phyloP scores from a whole-genome alignment of 1,139 yeast genomes.

The Williopsis jadinii region DNA sequence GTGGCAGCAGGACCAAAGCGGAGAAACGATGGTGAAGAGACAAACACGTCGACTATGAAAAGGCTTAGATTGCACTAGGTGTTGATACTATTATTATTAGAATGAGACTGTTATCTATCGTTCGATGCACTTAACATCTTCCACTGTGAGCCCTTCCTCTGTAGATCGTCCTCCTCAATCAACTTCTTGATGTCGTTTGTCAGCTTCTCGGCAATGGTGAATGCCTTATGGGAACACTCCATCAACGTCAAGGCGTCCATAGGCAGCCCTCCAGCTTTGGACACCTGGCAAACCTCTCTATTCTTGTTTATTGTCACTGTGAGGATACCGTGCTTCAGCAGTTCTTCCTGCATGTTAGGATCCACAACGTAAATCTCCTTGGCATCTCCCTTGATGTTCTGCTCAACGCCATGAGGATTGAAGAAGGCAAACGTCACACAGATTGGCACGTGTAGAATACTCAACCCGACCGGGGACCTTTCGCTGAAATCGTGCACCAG shows the following conservation, averaged over 20 bases:
- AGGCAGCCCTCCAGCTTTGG: constrained; percentile 87
- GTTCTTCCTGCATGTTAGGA: constrained; percentile 72
- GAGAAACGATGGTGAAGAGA: no score
- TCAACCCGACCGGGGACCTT: constrained; percentile 79
- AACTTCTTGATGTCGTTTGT: constrained; percentile 54
- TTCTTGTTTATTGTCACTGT: constrained; percentile 86
- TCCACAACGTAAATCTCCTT: constrained; percentile 68
- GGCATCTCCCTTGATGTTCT: constrained; percentile 59
- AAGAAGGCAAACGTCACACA: constrained; percentile 87
- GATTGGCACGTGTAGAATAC: constrained; percentile 82
- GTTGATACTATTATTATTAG: no score
- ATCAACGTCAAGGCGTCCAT: constrained; percentile 67
- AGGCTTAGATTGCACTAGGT: no score
- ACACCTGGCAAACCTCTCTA: constrained; percentile 82
- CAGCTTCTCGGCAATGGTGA: constrained; percentile 50
- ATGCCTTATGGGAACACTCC: constrained; percentile 65
- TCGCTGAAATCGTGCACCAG: constrained; percentile 67
- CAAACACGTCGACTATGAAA: no score
- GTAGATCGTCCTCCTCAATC: constrained; percentile 43
- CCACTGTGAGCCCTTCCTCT: constrained; percentile 24
- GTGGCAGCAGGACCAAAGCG: no score
- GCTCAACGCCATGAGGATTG: constrained; percentile 57
- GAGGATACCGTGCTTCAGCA: constrained; percentile 67
- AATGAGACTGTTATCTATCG: constrained; percentile 10
- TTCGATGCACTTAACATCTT: constrained; percentile 19